phyloP scores from a whole-genome alignment of 306 rosid species.

The Parietaria judaica region DNA sequence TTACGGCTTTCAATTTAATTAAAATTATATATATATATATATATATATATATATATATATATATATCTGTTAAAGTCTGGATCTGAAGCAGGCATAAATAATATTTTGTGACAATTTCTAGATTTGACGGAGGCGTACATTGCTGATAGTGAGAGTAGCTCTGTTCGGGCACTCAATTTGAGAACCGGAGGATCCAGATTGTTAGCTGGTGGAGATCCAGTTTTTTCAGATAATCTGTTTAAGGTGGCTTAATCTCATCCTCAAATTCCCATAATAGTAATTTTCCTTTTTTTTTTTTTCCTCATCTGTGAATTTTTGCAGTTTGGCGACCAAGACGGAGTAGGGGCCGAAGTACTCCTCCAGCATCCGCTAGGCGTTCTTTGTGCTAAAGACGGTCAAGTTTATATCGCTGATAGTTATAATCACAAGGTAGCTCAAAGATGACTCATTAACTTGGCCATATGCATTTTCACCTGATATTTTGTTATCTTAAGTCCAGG shows the following conservation, averaged over 20 bases:
- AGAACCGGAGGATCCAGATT: slow-evolving; percentile 81
- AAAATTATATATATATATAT: slow-evolving; percentile 13
- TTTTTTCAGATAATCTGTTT: slow-evolving; percentile 73
- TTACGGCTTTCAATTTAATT: slow-evolving; percentile 8
- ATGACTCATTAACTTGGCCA: not conserved
- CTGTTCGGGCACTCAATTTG: slow-evolving; percentile 70
- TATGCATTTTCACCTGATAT: not conserved
- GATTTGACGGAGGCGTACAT: slow-evolving; percentile 57
- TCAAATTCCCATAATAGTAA: slow-evolving; percentile 4
- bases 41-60: slow-evolving; percentile 18
- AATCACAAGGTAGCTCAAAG: slow-evolving; percentile 73
- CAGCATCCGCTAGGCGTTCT: slow-evolving; percentile 86
- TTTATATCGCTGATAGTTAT: slow-evolving; percentile 79
- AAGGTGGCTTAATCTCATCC: slow-evolving; percentile 42
- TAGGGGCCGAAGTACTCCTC: slow-evolving; percentile 79
- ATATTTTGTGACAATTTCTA: slow-evolving; percentile 24
- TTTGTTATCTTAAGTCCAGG: not conserved
- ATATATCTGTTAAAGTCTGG: slow-evolving; percentile 28
- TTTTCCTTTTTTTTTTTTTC: not conserved
- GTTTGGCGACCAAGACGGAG: slow-evolving; percentile 98
- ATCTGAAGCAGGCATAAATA: slow-evolving; percentile 37
- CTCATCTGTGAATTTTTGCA: slow-evolving; percentile 26
- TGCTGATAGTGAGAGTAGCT: slow-evolving; percentile 99
- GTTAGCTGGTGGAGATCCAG: slow-evolving; percentile 86
- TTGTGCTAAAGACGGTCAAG: slow-evolving; percentile 56